Conservation (phyloP, 257 asterid genomes). For the Knoxia roxburghii region DNA sequence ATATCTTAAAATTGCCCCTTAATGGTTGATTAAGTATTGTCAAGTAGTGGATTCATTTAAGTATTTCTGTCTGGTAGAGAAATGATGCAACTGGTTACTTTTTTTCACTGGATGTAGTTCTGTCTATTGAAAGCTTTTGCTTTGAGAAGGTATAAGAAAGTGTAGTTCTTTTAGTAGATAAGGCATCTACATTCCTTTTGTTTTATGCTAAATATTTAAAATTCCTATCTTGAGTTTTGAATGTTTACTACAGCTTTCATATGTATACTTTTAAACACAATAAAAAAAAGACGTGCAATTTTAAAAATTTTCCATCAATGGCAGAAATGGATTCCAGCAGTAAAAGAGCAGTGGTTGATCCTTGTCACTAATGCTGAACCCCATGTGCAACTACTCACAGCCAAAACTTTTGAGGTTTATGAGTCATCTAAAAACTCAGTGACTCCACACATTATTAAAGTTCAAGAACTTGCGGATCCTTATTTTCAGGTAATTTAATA, state of each 20-base stretch:
- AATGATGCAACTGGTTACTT: not conserved
- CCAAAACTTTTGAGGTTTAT: slow-evolving; percentile 58
- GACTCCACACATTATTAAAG: slow-evolving; percentile 64
- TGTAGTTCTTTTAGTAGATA: not conserved
- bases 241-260: not conserved
- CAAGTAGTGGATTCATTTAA: not conserved
- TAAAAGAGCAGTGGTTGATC: slow-evolving; percentile 73
- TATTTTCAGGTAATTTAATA: slow-evolving; percentile 54
- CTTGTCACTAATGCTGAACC: slow-evolving; percentile 58
- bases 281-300: too few relatives aligned
- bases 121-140: too few relatives aligned
- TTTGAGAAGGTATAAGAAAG: not conserved
- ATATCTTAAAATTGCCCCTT: not conserved
- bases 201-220: not conserved
- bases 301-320: slow-evolving; percentile 24
- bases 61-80: not conserved
- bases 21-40: not conserved
- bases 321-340: slow-evolving; percentile 77
- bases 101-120: not conserved
- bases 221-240: not conserved
- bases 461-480: slow-evolving; percentile 67
- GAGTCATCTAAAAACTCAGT: slow-evolving; percentile 48
- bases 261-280: not conserved
- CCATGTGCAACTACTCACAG: slow-evolving; percentile 48
- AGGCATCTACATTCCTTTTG: not conserved